phyloP scores from a whole-genome alignment of 371 early-diverging fungal genomes.

The Mortierella sp. region DNA sequence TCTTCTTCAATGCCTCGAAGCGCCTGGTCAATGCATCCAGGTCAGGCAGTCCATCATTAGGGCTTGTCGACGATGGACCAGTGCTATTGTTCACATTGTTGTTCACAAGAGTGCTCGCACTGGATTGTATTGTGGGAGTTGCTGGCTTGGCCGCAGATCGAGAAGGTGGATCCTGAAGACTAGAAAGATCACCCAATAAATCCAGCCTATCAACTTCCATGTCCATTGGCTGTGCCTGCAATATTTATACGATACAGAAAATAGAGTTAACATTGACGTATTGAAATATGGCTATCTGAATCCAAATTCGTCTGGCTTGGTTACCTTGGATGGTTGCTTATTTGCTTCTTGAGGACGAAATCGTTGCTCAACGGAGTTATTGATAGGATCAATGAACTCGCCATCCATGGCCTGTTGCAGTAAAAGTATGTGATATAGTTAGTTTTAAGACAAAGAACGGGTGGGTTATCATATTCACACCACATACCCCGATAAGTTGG shows the following conservation, averaged over 20 bases:
- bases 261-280: neutral
- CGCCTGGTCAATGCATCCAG: slow-evolving; percentile 80
- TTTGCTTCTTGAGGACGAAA: slow-evolving; percentile 20
- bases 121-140: slow-evolving; percentile 19
- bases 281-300: neutral
- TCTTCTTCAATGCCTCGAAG: slow-evolving; percentile 79
- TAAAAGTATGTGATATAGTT: neutral
- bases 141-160: neutral
- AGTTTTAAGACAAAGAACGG: neutral
- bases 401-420: slow-evolving; percentile 35
- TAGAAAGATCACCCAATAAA: slow-evolving; percentile 24
- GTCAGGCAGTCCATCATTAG: slow-evolving; percentile 62
- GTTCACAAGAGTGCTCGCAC: slow-evolving; percentile 6
- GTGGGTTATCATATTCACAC: neutral
- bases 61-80: neutral
- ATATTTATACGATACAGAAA: neutral
- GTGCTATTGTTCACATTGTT: slow-evolving; percentile 21
- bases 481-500: slow-evolving; percentile 44
- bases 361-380: slow-evolving; percentile 29
- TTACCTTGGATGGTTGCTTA: slow-evolving; percentile 21
- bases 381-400: slow-evolving; percentile 48
- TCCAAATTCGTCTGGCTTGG: neutral
- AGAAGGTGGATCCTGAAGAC: slow-evolving; percentile 5
- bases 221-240: slow-evolving; percentile 9
- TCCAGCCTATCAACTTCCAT: slow-evolving; percentile 35